Percentiles rank a stretch among this genome's conserved stretches.
Evolutionary conservation across 31 red algal species (phyloP).

Genomic region (Bonnemaisonia californica): DNA sequence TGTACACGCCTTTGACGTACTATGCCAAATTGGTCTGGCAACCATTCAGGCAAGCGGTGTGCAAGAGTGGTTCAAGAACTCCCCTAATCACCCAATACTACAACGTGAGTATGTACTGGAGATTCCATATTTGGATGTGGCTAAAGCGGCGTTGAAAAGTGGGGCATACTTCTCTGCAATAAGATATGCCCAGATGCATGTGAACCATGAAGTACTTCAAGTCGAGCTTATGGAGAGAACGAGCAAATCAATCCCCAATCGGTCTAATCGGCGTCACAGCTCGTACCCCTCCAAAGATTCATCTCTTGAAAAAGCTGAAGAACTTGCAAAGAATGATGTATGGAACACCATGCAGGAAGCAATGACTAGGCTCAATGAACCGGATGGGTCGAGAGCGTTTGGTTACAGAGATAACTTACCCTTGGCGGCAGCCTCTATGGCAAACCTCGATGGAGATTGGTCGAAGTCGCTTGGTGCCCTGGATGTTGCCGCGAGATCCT

Average conservation of each 20-base stretch:
- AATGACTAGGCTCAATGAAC: slow-evolving; percentile 60
- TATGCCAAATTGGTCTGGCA: slow-evolving; percentile 69
- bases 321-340: slow-evolving; percentile 13
- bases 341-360: slow-evolving; percentile 40
- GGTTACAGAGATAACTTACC: slow-evolving; percentile 27
- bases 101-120: slow-evolving; percentile 46
- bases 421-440: slow-evolving; percentile 11
- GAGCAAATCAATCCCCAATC: neutral
- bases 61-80: slow-evolving; percentile 18
- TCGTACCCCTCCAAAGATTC: slow-evolving; percentile 20
- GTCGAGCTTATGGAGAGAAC: slow-evolving; percentile 18
- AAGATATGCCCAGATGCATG: slow-evolving; percentile 59
- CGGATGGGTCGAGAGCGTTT: slow-evolving; percentile 58
- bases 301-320: slow-evolving; percentile 15
- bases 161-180: slow-evolving; percentile 65
- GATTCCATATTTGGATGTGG: slow-evolving; percentile 56
- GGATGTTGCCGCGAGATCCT: slow-evolving; percentile 18
- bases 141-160: slow-evolving; percentile 37
- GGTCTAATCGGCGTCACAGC: slow-evolving; percentile 1
- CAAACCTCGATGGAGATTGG: slow-evolving; percentile 56
- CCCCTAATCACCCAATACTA: neutral
- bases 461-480: slow-evolving; percentile 40
- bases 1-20: slow-evolving; percentile 57
- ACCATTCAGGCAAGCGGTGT: slow-evolving; percentile 42
- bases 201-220: slow-evolving; percentile 42